Evolutionary conservation across 805 yeast species (phyloP).

Genomic region (Myxozyma melibiosi): DNA sequence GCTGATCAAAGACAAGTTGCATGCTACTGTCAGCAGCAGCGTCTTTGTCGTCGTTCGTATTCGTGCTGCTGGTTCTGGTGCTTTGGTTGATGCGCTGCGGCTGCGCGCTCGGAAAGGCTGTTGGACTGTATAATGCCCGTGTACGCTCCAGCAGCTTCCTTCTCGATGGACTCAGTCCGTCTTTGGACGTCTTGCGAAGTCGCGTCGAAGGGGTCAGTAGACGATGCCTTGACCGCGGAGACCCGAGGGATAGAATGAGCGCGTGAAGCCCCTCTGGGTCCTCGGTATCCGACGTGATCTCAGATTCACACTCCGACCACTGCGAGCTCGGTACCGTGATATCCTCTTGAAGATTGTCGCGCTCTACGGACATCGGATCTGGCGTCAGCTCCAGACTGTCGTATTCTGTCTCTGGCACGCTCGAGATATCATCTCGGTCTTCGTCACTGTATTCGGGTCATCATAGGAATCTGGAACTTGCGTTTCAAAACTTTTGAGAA

Average conservation of each 20-base stretch:
- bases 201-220: background rate
- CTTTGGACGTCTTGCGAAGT: background rate
- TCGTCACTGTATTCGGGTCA: background rate
- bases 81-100: background rate
- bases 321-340: conserved; percentile 16
- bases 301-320: conserved; percentile 24
- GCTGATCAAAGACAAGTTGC: background rate
- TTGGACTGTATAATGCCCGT: conserved; percentile 9
- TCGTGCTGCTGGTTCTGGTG: background rate
- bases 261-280: conserved; percentile 5
- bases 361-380: background rate
- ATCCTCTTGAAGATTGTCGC: background rate
- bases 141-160: background rate
- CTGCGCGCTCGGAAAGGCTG: conserved; percentile 10
- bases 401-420: background rate
- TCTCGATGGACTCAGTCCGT: background rate
- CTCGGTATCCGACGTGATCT: background rate
- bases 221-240: background rate
- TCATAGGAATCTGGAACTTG: background rate
- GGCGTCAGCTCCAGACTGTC: background rate
- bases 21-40: too few species aligned
- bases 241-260: background rate
- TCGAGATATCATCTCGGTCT: background rate
- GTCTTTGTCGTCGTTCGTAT: too few species aligned
- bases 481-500: background rate